Evolutionary conservation across 305 asterid species (phyloP), one percentile per base, ranked within the genome.

Genomic region (Withania somnifera): DNA sequence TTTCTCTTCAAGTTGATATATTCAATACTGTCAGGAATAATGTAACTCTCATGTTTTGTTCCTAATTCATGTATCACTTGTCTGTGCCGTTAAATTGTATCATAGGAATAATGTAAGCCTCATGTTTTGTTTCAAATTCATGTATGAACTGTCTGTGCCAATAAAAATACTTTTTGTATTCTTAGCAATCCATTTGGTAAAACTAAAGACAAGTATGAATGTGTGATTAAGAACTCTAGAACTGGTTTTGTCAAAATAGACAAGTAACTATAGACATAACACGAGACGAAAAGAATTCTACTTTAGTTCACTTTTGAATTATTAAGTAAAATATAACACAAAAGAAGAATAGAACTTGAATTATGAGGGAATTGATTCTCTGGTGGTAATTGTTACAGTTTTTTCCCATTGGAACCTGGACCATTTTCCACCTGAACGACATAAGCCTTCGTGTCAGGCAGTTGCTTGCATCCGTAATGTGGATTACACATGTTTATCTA

Each of bases 341-440:
- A 83, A 69, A 50, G 87, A 77, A 85, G 82, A 84, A 90, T 88
- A 84, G 91, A 87, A 89, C 90, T 89, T 85, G 71, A 83, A 81
- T 84, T 87, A 87, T 79, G 47, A 87, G 84, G 95, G 79, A 88
- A 90, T 88, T 82, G 83, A 88, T 90, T 90, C 95, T 75, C 78
- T 79, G 79, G 56, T 78, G 60, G 56, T 83, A 81, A 17, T 73
- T 73, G 79, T 83, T 80, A 47, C 73, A 79, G 71, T 57, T 45
- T 79, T 82, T 79, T 5, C 57, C 78, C 63, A 79, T 64, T 75
- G 38, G 30, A 67, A 83, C 86, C 91, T 87, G 85, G 79, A 81
- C 89, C 79, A 68, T 68, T 80, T 42, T 79, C 67, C 79, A 82
- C 87, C 90, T 76, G 87, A 85, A 89, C 90, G 85, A 86, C n/a